These are phyloP conservation scores for Phaeoacremonium minimum DNA, from an alignment of 2,329 filamentous ascomycete species.

Conservation along the genomic window DNA sequence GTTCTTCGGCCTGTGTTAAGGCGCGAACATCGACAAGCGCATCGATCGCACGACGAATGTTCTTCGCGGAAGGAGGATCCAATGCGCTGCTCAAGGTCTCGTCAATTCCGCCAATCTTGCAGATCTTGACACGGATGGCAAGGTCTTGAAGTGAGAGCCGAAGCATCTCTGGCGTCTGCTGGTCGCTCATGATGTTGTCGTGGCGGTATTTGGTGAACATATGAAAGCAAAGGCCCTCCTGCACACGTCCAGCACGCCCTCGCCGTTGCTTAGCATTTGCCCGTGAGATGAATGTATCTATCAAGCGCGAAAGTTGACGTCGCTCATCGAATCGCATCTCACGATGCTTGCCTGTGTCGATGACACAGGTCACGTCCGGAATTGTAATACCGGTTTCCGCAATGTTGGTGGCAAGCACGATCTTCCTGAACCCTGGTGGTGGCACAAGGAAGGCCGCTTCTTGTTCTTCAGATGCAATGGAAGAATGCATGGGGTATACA, in stretches of 20 bases:
- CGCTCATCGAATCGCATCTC: slow-evolving; percentile 97
- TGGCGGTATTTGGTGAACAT: slow-evolving; percentile 89
- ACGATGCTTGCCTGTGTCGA: slow-evolving; percentile 94
- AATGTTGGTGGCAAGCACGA: slow-evolving; percentile 96
- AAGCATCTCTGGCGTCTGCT: slow-evolving; percentile 95
- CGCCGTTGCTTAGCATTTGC: slow-evolving; percentile 95
- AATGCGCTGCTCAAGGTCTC: slow-evolving; percentile 82
- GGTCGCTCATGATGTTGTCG: slow-evolving; percentile 79
- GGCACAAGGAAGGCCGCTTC: slow-evolving; percentile 88
- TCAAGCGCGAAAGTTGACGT: slow-evolving; percentile 81
- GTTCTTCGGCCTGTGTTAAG: slow-evolving; percentile 72
- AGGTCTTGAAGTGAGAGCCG: slow-evolving; percentile 90
- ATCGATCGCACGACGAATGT: slow-evolving; percentile 88
- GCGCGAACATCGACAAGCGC: slow-evolving; percentile 91
- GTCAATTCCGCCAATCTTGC: slow-evolving; percentile 90
- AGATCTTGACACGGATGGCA: slow-evolving; percentile 95
- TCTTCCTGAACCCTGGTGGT: slow-evolving; percentile 78
- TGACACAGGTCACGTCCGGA: slow-evolving; percentile 93
- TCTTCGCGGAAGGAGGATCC: slow-evolving; percentile 86
- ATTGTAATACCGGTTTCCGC: slow-evolving; percentile 98
- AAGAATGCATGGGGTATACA: slow-evolving; percentile 86
- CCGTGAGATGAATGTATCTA: slow-evolving; percentile 91
- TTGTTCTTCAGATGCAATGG: slow-evolving; percentile 93
- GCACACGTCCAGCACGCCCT: slow-evolving; percentile 90
- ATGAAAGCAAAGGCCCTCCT: slow-evolving; percentile 92